Evolutionary conservation across 192 early-diverging fungal species (phyloP).

Genomic region (Martensiomyces pterosporus): DNA sequence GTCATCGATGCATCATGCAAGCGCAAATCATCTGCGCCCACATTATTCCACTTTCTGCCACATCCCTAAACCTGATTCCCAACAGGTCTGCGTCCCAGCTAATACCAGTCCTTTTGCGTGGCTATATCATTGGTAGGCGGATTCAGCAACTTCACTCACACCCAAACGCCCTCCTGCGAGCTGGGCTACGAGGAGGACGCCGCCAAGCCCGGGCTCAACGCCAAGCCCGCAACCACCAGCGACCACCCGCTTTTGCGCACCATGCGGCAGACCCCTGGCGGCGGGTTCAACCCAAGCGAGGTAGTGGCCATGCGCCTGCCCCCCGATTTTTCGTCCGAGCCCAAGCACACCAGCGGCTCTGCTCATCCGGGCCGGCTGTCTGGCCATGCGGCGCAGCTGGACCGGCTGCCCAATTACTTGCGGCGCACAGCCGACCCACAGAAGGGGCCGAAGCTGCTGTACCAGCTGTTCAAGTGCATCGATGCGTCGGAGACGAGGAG

Average conservation of each 20-base stretch:
- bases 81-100: too few species aligned
- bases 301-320: constrained; percentile 38
- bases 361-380: neutral
- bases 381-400: constrained; percentile 27
- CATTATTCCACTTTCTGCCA: too few species aligned
- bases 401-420: constrained; percentile 28
- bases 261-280: constrained; percentile 44
- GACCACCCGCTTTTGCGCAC: constrained; percentile 45
- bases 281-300: constrained; percentile 28
- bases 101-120: too few species aligned
- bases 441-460: constrained; percentile 27
- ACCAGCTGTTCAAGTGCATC: constrained; percentile 49
- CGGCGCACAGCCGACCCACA: constrained; percentile 18
- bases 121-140: too few species aligned
- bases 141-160: constrained; percentile 24
- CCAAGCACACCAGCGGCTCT: too few species aligned
- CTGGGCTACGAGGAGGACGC: too few species aligned
- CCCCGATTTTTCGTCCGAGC: constrained; percentile 16
- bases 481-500: constrained; percentile 66
- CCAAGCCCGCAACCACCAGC: too few species aligned
- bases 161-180: constrained; percentile 17
- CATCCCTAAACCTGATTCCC: too few species aligned
- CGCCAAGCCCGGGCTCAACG: too few species aligned
- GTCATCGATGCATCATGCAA: too few species aligned
- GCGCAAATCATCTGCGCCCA: too few species aligned